Conservation (phyloP, 768 basidiomycete genomes). For the Ramaria sp. region DNA sequence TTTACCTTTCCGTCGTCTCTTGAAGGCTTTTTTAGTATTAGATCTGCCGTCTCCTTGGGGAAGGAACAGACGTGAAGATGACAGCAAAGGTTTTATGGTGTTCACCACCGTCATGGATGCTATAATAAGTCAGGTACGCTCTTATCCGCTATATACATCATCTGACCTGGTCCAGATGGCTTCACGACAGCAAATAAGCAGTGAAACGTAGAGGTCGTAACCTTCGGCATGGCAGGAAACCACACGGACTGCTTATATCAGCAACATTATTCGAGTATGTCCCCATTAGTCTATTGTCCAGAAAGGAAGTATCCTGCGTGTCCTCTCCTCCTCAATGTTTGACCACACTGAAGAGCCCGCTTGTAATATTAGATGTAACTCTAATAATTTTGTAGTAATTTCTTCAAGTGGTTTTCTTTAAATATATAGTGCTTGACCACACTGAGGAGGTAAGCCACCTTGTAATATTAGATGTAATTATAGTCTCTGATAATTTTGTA, state of each 20-base stretch:
- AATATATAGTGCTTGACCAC: too few species aligned
- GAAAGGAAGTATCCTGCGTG: too few species aligned
- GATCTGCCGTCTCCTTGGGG: slow-evolving; percentile 11
- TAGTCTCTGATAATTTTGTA: too few species aligned
- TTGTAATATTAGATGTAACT: too few species aligned
- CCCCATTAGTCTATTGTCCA: too few species aligned
- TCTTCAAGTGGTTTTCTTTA: too few species aligned
- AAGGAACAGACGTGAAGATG: slow-evolving; percentile 67
- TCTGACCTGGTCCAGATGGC: slow-evolving; percentile 61
- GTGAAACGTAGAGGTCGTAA: slow-evolving; percentile 38
- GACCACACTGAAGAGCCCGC: too few species aligned
- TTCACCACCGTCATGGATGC: slow-evolving; percentile 89
- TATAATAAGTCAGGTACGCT: background rate
- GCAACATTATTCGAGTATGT: too few species aligned
- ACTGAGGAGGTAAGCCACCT: too few species aligned
- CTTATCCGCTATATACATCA: background rate
- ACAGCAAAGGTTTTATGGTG: slow-evolving; percentile 69
- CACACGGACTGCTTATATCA: background rate
- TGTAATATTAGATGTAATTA: too few species aligned
- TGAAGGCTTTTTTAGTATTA: slow-evolving; percentile 30
- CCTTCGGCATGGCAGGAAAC: slow-evolving; percentile 53
- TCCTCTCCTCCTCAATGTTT: too few species aligned
- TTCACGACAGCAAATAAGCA: slow-evolving; percentile 83
- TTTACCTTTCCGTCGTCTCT: slow-evolving; percentile 26
- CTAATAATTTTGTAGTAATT: too few species aligned